These are phyloP conservation scores for Calvatia gigantea DNA, from an alignment of 768 basidiomycete species.

Conservation along the genomic window DNA sequence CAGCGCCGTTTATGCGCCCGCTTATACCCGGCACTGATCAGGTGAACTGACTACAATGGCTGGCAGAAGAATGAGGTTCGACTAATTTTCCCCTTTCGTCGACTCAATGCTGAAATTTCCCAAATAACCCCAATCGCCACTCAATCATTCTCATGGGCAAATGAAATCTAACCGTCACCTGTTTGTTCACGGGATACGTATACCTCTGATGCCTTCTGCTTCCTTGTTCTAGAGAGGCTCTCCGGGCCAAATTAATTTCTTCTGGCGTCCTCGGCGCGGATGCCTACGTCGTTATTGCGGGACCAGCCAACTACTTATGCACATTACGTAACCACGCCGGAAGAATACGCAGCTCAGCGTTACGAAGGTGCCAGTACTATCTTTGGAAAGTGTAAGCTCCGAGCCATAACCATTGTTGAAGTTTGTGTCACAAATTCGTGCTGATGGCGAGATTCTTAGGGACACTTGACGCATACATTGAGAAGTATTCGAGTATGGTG, in stretches of 20 bases:
- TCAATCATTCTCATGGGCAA: background rate
- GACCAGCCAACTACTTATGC: constrained; percentile 81
- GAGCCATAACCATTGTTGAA: background rate
- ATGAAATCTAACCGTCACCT: background rate
- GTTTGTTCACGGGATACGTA: constrained; percentile 18
- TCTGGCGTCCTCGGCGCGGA: constrained; percentile 59
- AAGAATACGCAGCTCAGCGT: constrained; percentile 72
- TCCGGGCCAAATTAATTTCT: constrained; percentile 62
- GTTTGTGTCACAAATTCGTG: background rate
- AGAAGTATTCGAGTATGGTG: constrained; percentile 68
- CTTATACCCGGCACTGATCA: constrained; percentile 11
- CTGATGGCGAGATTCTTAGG: constrained; percentile 29
- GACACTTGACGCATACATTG: constrained; percentile 78
- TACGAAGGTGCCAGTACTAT: constrained; percentile 83
- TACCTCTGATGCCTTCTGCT: background rate
- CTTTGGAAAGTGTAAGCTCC: constrained; percentile 65
- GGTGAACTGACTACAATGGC: constrained; percentile 83
- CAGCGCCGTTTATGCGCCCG: background rate
- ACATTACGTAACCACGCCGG: constrained; percentile 69
- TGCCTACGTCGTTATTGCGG: constrained; percentile 74
- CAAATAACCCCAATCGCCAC: background rate
- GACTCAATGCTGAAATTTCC: background rate
- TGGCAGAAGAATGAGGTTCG: constrained; percentile 69
- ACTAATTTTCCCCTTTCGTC: constrained; percentile 7
- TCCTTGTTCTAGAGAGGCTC: constrained; percentile 47